Evolutionary conservation across 2,329 filamentous ascomycete species (phyloP), one percentile per base, ranked within the genome.

Genomic region (Fonsecaea pugnacius): DNA sequence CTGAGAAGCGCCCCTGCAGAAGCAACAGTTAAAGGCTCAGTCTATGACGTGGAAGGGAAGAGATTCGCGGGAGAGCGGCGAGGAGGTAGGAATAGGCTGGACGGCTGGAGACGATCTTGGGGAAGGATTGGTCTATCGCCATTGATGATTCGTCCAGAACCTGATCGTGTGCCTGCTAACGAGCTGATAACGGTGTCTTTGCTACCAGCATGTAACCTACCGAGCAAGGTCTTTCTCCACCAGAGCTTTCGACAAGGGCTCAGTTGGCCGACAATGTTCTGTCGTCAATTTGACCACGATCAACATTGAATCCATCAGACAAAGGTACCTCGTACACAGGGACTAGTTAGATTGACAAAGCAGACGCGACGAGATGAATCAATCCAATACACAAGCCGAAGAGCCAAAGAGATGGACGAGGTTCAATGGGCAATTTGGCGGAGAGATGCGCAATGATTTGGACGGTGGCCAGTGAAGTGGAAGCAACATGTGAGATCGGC

Each of bases 141-240:
- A 7, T 7, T 32, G 32, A 51, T 62, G 60, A 62, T 62, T 62
- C 60, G 60, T 51, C 30, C 10, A 30, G 12, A 8, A 40, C 35
- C 10, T 50, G 60, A 52, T 62, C 60, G 60, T 62, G 60, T 62
- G 60, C 60, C 60, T 62, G 27, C 16, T 18, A 36, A 18, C 10
- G 52, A 32, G 53, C 33, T 9, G 60, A 57, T 56, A 56, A 62
- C 52, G 30, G 16, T 32, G 21, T 40, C 27, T n/a, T 14, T 51
- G 30, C 30, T 59, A 12, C 48, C 30, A 21, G 27, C 56, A 59
- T 59, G 57, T 59, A 59, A 59, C 57, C 57, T 59, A 36, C 57
- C 55, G 18, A 59, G 18, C n/a, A 7, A 30, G n/a, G 9, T 38
- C 14, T 9, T 59, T 59, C 46, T 40, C 57, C 57, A 59, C 57